Evolutionary conservation across 768 basidiomycete species (phyloP).

Genomic region (Leccinum rimulosum): DNA sequence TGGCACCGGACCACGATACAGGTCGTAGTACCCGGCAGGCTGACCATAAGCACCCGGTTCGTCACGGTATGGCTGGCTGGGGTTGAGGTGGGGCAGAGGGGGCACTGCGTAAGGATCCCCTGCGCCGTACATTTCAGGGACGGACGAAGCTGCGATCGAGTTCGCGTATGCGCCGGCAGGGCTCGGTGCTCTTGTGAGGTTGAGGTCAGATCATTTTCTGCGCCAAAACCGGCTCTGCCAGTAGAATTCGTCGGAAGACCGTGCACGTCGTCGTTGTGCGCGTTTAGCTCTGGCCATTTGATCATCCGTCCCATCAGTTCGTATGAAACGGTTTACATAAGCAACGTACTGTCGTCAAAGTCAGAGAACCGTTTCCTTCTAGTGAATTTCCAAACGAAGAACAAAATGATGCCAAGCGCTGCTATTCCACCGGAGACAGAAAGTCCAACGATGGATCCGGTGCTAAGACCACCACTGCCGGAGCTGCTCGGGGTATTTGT

Average conservation of each 20-base stretch:
- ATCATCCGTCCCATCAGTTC: conserved; percentile 26
- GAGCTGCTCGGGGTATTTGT: conserved; percentile 21
- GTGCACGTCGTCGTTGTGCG: conserved; percentile 55
- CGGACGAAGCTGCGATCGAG: conserved; percentile 45
- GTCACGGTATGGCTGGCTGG: conserved; percentile 72
- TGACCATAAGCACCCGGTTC: conserved; percentile 50
- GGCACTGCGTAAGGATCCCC: conserved; percentile 80
- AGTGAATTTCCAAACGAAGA: conserved; percentile 86
- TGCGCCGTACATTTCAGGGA: conserved; percentile 37
- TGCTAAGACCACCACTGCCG: conserved; percentile 47
- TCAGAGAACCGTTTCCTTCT: conserved; percentile 65
- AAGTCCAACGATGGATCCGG: conserved; percentile 75
- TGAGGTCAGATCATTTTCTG: conserved; percentile 60
- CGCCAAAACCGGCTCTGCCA: conserved; percentile 63
- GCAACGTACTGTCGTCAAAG: conserved; percentile 74
- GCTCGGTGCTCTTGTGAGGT: conserved; percentile 51
- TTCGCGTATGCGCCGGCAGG: conserved; percentile 45
- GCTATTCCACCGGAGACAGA: conserved; percentile 81
- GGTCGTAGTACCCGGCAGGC: conserved; percentile 63
- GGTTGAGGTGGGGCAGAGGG: conserved; percentile 77
- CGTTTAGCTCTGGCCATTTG: conserved; percentile 88
- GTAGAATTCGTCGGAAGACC: conserved; percentile 69
- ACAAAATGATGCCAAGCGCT: conserved; percentile 63
- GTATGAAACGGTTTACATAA: conserved; percentile 14
- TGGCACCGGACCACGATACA: conserved; percentile 76